phyloP scores from a whole-genome alignment of 345 rosid genomes.

The Citrus maxima region DNA sequence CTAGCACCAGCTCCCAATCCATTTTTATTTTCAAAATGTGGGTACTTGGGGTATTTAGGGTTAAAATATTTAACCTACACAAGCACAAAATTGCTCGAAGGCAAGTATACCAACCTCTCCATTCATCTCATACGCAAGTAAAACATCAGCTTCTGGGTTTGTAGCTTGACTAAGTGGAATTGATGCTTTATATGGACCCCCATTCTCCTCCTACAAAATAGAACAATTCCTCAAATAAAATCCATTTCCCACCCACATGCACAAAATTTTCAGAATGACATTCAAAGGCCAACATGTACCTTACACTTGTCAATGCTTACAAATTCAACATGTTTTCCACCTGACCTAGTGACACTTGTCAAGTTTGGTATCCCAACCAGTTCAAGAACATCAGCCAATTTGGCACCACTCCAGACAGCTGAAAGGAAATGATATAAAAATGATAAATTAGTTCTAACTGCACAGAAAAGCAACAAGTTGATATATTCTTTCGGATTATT shows the following conservation, averaged over 20 bases:
- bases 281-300: conserved; percentile 36
- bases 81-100: background rate
- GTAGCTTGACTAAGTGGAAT: conserved; percentile 85
- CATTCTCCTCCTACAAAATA: conserved; percentile 81
- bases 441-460: background rate
- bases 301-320: conserved; percentile 94
- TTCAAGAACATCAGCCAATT: conserved; percentile 80
- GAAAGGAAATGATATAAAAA: conserved; percentile 24
- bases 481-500: background rate
- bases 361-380: conserved; percentile 74
- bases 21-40: background rate
- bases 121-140: conserved; percentile 98
- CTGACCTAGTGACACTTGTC: conserved; percentile 44
- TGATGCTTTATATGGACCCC: conserved; percentile 98
- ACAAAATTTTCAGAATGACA: background rate
- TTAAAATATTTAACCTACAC: background rate
- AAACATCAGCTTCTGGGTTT: conserved; percentile 89
- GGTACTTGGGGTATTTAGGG: background rate
- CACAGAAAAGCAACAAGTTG: background rate
- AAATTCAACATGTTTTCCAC: conserved; percentile 92
- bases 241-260: background rate
- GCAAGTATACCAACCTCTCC: conserved; percentile 61
- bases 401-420: conserved; percentile 92
- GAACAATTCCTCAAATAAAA: background rate
- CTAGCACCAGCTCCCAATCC: background rate